Evolutionary conservation across 805 yeast species (phyloP).

Genomic region (Suhomyces kilbournensis): DNA sequence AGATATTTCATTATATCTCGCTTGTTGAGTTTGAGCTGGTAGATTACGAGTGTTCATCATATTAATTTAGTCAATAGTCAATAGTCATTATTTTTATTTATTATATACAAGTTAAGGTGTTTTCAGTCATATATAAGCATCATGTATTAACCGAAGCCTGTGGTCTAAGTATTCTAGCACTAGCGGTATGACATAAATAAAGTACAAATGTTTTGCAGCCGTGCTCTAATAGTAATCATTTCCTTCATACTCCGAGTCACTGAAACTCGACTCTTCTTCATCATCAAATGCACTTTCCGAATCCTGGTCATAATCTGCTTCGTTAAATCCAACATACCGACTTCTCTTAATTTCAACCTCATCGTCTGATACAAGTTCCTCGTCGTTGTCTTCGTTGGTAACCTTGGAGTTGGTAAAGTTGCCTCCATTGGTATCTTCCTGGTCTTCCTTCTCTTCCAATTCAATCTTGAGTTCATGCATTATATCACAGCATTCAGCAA

Average conservation of each 20-base stretch:
- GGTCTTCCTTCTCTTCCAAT: conserved; percentile 59
- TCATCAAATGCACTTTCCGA: conserved; percentile 32
- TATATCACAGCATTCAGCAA: conserved; percentile 93
- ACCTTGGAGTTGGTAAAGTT: conserved; percentile 13
- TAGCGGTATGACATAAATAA: no score
- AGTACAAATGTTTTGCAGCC: no score
- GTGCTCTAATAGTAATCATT: conserved; percentile 34
- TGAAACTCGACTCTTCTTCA: conserved; percentile 15
- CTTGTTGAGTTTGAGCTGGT: no score
- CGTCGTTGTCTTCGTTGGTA: conserved; percentile 3
- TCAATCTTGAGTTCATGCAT: conserved; percentile 87
- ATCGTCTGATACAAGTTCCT: conserved; percentile 36
- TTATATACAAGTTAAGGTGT: no score
- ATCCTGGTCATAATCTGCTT: conserved; percentile 44
- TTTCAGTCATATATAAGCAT: no score
- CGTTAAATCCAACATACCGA: conserved; percentile 42
- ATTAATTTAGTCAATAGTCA: no score
- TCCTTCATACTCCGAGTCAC: conserved; percentile 37
- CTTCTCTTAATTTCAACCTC: conserved; percentile 45
- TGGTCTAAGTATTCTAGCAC: no score
- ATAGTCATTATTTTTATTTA: no score
- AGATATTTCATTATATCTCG: no score
- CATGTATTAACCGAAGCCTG: no score
- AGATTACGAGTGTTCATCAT: no score
- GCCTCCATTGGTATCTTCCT: conserved; percentile 16